Evolutionary conservation across 345 rosid species (phyloP), one percentile per base, ranked within the genome.

Genomic region (Eucalyptus coolabah): DNA sequence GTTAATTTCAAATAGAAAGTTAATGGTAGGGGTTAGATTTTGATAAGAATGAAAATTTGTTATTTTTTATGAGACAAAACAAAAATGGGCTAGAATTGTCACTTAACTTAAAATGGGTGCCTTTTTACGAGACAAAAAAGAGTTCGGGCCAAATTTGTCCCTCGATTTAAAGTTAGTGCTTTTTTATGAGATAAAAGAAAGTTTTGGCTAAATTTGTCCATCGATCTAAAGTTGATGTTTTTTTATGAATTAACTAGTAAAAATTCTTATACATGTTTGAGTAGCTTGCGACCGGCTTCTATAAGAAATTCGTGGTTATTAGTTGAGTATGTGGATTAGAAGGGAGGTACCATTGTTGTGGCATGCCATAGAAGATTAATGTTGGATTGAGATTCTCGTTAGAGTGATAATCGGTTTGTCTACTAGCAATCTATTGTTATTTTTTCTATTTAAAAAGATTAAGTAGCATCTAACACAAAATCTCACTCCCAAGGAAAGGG

Each of bases 141-240:
- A 5, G 3, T 50, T 15, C 1, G 7, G 6, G 7, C 1, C 18
- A 50, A 0, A 50, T 15, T 50, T 6, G 1, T 50, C 7, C 7
- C 1, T 15, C 0, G 1, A 50, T 0, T 1, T 50, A 50, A 50
- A 50, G 0, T 50, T 50, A 0, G 51, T 15, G 18, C 7, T 50
- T 50, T 50, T 50, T 50, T 0, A 50, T 50, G 18, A 50, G 18
- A 50, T 3, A 50, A 50, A 50, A 15, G 1, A 50, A 50, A 50
- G 7, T 50, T 15, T 50, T 50, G 7, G 7, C 18, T 0, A 50
- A 0, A 50, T 50, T 50, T 50, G 53, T 50, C 1, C 7, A 50
- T 50, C 3, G 0, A 50, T 3, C 3, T 50, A 50, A 50, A 50
- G 18, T 50, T 50, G 18, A 50, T 50, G 0, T 50, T 50, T 49